Evolutionary conservation across 2,329 filamentous ascomycete genomes (phyloP).

Genomic region (Trichoderma sp.): DNA sequence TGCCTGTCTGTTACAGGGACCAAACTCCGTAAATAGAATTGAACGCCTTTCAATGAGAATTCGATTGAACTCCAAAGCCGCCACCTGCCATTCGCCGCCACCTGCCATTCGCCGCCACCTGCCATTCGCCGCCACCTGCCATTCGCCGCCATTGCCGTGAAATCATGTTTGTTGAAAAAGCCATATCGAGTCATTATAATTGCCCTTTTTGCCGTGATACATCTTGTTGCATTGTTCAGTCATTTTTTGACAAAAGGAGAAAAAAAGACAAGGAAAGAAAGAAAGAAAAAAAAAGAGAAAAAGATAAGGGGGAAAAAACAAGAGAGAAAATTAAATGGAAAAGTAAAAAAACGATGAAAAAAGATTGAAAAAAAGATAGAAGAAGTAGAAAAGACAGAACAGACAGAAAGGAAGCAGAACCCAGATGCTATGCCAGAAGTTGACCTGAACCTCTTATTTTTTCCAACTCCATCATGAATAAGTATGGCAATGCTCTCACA

Average conservation of each 20-base stretch:
- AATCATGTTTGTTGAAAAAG: not conserved
- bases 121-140: not conserved
- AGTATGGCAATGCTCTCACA: not conserved
- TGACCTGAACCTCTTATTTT: slow-evolving; percentile 19
- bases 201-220: not conserved
- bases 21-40: not conserved
- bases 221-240: not conserved
- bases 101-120: no score
- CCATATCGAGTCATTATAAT: not conserved
- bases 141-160: not conserved
- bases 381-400: not conserved
- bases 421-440: not conserved
- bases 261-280: no score
- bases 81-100: not conserved
- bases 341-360: not conserved
- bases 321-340: no score
- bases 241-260: not conserved
- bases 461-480: slow-evolving; percentile 24
- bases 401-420: no score
- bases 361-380: not conserved
- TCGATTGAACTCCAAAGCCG: not conserved
- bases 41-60: not conserved
- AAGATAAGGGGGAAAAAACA: no score
- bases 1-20: not conserved
- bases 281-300: not conserved